Conservation (phyloP, 1,284 basidiomycete genomes). For the Moesziomyces parantarcticus region DNA sequence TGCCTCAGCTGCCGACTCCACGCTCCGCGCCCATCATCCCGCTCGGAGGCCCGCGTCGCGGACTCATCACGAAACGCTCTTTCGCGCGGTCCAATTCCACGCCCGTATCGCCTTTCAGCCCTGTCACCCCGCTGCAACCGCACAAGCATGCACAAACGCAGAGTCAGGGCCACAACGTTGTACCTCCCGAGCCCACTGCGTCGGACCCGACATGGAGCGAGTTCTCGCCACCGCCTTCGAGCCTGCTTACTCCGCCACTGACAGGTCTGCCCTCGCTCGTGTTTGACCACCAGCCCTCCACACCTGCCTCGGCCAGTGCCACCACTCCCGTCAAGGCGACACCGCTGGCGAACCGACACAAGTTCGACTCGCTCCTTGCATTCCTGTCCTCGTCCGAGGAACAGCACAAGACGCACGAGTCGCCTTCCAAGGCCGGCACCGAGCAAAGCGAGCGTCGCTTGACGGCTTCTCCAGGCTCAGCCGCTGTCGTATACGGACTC, state of each 20-base stretch:
- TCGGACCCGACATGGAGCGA: background rate
- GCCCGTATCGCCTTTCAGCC: slow-evolving; percentile 13
- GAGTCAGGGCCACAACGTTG: slow-evolving; percentile 11
- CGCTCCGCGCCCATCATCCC: slow-evolving; percentile 3
- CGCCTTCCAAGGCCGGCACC: background rate
- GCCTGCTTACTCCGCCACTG: slow-evolving; percentile 18
- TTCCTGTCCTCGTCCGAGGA: slow-evolving; percentile 11
- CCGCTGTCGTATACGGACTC: slow-evolving; percentile 9
- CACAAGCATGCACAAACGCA: background rate
- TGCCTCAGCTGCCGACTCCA: slow-evolving; percentile 21
- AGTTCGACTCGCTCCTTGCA: slow-evolving; percentile 24
- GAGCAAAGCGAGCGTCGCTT: background rate
- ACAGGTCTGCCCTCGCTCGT: slow-evolving; percentile 5
- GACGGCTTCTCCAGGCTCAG: background rate
- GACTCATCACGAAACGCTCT: slow-evolving; percentile 5
- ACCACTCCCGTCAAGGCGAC: background rate
- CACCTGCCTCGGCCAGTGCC: slow-evolving; percentile 14
- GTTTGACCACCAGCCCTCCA: slow-evolving; percentile 10
- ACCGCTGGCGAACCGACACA: slow-evolving; percentile 6
- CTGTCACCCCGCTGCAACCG: background rate
- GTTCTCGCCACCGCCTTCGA: background rate
- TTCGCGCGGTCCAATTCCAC: slow-evolving; percentile 13
- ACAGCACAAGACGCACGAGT: background rate
- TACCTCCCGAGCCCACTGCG: background rate
- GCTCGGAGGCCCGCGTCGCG: background rate